phyloP scores from a whole-genome alignment of 2,329 filamentous ascomycete species.

The Gnomoniopsis sp. region DNA sequence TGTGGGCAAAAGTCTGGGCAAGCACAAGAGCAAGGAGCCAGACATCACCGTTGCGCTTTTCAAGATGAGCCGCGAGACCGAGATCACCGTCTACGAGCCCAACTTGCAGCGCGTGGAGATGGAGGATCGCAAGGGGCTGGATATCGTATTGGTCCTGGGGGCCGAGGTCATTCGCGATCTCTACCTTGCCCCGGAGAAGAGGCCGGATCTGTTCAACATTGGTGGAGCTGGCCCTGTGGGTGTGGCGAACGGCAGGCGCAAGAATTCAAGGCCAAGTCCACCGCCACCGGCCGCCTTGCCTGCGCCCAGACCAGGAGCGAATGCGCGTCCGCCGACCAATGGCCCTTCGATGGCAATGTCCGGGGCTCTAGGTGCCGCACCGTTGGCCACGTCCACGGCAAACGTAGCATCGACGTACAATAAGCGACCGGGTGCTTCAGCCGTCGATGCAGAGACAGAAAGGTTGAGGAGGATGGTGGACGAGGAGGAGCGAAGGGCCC shows the following conservation, averaged over 20 bases:
- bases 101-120: constrained; percentile 88
- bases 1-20: constrained; percentile 70
- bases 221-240: constrained; percentile 35
- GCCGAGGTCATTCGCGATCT: constrained; percentile 64
- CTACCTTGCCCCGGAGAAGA: constrained; percentile 54
- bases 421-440: constrained; percentile 23
- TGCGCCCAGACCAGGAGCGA: constrained; percentile 38
- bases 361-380: constrained; percentile 34
- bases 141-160: constrained; percentile 69
- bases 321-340: constrained; percentile 28
- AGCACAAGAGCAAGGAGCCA: constrained; percentile 81
- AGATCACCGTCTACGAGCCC: constrained; percentile 84
- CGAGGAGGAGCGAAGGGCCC: constrained; percentile 48
- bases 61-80: constrained; percentile 60
- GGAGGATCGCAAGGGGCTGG: constrained; percentile 89
- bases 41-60: constrained; percentile 95
- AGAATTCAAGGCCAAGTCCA: constrained; percentile 40
- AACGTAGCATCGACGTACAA: constrained; percentile 35
- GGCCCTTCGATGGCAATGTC: constrained; percentile 32
- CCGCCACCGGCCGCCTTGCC: constrained; percentile 21
- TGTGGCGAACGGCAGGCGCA: constrained; percentile 30
- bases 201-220: constrained; percentile 75
- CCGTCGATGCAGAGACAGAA: constrained; percentile 73
- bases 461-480: constrained; percentile 57
- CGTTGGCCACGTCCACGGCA: constrained; percentile 45